phyloP scores from a whole-genome alignment of 768 basidiomycete genomes.

The Crassisporium funariophilum region DNA sequence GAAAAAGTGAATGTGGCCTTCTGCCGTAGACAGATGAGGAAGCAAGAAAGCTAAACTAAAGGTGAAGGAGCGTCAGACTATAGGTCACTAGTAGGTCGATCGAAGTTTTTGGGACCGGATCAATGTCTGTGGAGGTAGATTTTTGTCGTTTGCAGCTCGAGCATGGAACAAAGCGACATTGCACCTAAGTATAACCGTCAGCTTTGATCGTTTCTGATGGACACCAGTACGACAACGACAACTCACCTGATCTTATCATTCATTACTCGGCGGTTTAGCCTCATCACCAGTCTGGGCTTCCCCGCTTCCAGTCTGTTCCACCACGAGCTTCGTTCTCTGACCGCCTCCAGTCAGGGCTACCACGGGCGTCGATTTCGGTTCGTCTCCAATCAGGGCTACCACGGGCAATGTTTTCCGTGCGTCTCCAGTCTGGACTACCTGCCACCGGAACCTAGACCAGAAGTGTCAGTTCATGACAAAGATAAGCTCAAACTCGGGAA shows the following conservation, averaged over 20 bases:
- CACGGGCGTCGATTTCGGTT: slow-evolving; percentile 11
- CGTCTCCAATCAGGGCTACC: slow-evolving; percentile 20
- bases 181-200: background rate
- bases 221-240: background rate
- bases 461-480: slow-evolving; percentile 9
- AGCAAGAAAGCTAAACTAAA: slow-evolving; percentile 16
- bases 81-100: slow-evolving; percentile 15
- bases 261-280: background rate
- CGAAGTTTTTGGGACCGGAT: slow-evolving; percentile 17
- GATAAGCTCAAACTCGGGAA: slow-evolving; percentile 6
- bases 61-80: slow-evolving; percentile 17
- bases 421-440: slow-evolving; percentile 25
- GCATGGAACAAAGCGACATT: slow-evolving; percentile 6
- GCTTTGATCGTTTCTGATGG: background rate
- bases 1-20: slow-evolving; percentile 18
- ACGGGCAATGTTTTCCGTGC: slow-evolving; percentile 11
- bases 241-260: background rate
- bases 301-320: slow-evolving; percentile 3
- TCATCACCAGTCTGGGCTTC: background rate
- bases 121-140: slow-evolving; percentile 14
- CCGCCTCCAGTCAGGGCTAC: slow-evolving; percentile 8
- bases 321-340: slow-evolving; percentile 3
- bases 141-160: slow-evolving; percentile 13
- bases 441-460: slow-evolving; percentile 15
- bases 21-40: slow-evolving; percentile 17